Evolutionary conservation across 176 grass and related monocot genomes (phyloP), one percentile per base, ranked within the genome.

Genomic region (Puccinellia tenuiflora): DNA sequence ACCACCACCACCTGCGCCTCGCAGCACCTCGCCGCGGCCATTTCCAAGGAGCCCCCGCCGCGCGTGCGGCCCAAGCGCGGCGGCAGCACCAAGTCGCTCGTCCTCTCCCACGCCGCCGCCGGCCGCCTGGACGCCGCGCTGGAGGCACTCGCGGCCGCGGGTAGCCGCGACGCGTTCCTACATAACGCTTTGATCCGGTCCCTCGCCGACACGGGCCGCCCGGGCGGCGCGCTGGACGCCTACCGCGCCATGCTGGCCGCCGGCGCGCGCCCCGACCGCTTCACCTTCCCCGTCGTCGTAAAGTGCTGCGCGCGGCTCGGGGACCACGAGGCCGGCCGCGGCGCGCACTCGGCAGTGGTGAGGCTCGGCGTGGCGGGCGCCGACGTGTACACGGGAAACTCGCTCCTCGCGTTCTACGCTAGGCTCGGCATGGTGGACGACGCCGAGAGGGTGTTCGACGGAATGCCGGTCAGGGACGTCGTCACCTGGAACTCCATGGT

Each of bases 141-240:
- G 16, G 33, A 84, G 5, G 85, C 90, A 63, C 91, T 98, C 52
- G 66, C 74, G 39, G 54, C 16, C 10, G 75, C 75, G 12, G 81
- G 77, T 6, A 86, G 77, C 79, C 85, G 79, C 1, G 84, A 86
- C 68, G 73, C 81, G 6, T 95, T 95, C 73, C 88, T 95, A 40
- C 90, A 92, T 90, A 98, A 98, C 76, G 55, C 86, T 72, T 88
- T 98, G 79, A 95, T 98, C 81, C 94, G 88, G 38, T 90, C 85
- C 35, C 90, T 92, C 76, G 81, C 92, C 18, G 82, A 91, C 62
- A 79, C 87, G 14, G 86, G 85, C 66, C 85, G 78, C 47, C 88
- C 86, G 64, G 46, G 70, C 61, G 80, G 88, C 38, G 87, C 87
- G 29, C 60, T 95, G 57, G 64, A 53, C 9, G 82, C 83, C 13